Conservation (phyloP, 2,329 filamentous ascomycete species). For the Botryotinia globosa region DNA sequence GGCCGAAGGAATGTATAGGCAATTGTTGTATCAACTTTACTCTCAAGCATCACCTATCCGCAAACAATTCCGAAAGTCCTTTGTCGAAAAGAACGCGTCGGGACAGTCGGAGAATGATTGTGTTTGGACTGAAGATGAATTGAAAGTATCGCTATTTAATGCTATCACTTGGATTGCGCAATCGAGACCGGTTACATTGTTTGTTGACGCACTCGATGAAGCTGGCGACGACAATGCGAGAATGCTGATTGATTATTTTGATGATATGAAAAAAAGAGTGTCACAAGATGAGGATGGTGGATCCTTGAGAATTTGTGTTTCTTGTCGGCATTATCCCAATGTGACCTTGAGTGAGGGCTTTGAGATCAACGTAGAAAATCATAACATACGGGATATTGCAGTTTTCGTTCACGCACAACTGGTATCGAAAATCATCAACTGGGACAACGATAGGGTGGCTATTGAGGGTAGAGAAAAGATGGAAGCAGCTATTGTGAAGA, state of each 20-base stretch:
- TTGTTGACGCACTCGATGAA: constrained; percentile 27
- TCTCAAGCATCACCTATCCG: neutral
- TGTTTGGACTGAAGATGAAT: constrained; percentile 20
- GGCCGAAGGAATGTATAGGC: constrained; percentile 39
- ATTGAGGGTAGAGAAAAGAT: constrained; percentile 9
- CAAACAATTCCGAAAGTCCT: neutral
- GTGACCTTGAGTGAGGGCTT: constrained; percentile 21
- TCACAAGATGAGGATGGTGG: neutral
- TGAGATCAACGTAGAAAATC: constrained; percentile 36
- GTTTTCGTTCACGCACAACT: constrained; percentile 35
- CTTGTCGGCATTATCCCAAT: constrained; percentile 31
- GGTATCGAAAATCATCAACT: neutral
- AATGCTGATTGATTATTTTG: constrained; percentile 17
- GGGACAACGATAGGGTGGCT: neutral
- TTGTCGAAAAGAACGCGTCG: neutral
- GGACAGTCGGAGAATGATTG: constrained; percentile 4
- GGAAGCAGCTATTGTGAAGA: constrained; percentile 30
- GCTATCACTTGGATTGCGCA: constrained; percentile 8
- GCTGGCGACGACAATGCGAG: constrained; percentile 15
- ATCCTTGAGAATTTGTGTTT: constrained; percentile 25
- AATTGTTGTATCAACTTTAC: constrained; percentile 38
- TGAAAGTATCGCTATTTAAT: constrained; percentile 7
- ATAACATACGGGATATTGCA: constrained; percentile 38
- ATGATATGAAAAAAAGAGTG: constrained; percentile 2
- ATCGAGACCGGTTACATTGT: constrained; percentile 5